A percentile compares a stretch with the other conserved stretches of the same genome.
These are phyloP conservation scores for Blakeslea trispora DNA, from an alignment of 371 early-diverging fungal species.

Conservation along the genomic window DNA sequence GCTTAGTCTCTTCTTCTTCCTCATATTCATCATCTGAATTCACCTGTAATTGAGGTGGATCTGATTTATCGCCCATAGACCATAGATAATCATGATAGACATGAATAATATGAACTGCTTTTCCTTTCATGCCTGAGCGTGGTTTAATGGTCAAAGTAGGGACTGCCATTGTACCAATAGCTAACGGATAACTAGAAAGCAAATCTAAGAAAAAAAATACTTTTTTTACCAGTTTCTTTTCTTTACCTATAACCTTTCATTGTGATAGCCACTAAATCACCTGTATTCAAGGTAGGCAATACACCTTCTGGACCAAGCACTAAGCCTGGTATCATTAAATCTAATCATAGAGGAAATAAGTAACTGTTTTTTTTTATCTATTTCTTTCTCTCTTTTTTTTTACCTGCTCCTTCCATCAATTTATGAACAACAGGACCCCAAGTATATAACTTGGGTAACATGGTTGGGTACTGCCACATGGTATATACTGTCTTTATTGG, in stretches of 20 bases:
- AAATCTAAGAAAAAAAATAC: constrained; percentile 19
- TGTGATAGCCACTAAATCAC: constrained; percentile 56
- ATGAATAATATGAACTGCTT: constrained; percentile 70
- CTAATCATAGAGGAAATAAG: no score
- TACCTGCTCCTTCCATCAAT: constrained; percentile 67
- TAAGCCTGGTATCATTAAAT: constrained; percentile 68
- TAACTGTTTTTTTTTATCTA: no score
- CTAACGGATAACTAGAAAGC: constrained; percentile 52
- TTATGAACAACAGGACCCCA: constrained; percentile 63
- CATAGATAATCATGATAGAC: constrained; percentile 69
- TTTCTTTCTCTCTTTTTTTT: no score
- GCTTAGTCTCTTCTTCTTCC: constrained; percentile 36
- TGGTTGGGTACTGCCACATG: constrained; percentile 61
- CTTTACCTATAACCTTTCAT: constrained; percentile 55
- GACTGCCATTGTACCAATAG: constrained; percentile 60
- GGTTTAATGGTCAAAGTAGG: constrained; percentile 49
- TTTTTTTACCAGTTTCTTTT: constrained; percentile 16
- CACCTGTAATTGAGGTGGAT: constrained; percentile 49
- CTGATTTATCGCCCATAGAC: constrained; percentile 64
- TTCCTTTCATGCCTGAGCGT: constrained; percentile 66
- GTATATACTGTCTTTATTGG: constrained; percentile 54
- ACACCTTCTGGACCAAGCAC: constrained; percentile 48
- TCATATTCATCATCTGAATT: constrained; percentile 31
- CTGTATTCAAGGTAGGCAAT: constrained; percentile 48
- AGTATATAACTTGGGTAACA: constrained; percentile 65